A percentile compares a stretch with the other conserved stretches of the same genome.
Conservation (phyloP, 1,284 basidiomycete species). For the Leccinum pachyderme region DNA sequence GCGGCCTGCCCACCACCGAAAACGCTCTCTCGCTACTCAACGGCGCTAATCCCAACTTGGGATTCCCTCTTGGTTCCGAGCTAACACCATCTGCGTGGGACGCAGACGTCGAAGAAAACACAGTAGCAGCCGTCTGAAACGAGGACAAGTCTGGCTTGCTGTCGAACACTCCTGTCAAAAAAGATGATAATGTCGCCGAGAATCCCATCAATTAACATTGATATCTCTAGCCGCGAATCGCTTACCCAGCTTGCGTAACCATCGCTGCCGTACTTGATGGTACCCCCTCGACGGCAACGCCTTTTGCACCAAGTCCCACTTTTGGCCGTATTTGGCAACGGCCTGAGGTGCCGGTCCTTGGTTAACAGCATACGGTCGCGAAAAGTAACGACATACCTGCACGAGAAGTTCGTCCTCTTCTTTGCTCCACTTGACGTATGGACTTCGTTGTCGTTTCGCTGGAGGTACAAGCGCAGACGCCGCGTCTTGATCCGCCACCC, state of each 20-base stretch:
- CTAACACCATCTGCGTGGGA: constrained; percentile 13
- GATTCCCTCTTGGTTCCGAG: constrained; percentile 31
- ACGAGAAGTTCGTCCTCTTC: constrained; percentile 41
- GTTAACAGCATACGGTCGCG: not conserved
- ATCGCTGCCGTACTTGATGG: constrained; percentile 41
- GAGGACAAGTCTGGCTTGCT: constrained; percentile 37
- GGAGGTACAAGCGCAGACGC: not conserved
- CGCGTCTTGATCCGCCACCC: constrained; percentile 25
- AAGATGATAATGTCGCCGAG: too few species aligned
- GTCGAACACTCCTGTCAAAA: constrained; percentile 35
- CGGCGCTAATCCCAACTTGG: constrained; percentile 35
- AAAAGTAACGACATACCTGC: constrained; percentile 24
- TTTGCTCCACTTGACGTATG: constrained; percentile 40
- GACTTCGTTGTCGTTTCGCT: constrained; percentile 35
- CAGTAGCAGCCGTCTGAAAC: constrained; percentile 28
- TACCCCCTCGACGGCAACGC: constrained; percentile 38
- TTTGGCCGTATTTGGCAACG: constrained; percentile 40
- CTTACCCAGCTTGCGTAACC: constrained; percentile 39
- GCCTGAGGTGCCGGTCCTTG: constrained; percentile 22
- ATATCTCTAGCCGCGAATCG: not conserved
- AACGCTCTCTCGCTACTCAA: constrained; percentile 34
- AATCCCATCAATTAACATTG: not conserved
- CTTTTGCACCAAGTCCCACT: constrained; percentile 42
- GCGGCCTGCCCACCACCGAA: constrained; percentile 19
- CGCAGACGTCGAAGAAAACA: constrained; percentile 16